A percentile compares a stretch with the other conserved stretches of the same genome.
phyloP scores from a whole-genome alignment of 2,329 filamentous ascomycete species.

The Pseudogymnoascus destructans region DNA sequence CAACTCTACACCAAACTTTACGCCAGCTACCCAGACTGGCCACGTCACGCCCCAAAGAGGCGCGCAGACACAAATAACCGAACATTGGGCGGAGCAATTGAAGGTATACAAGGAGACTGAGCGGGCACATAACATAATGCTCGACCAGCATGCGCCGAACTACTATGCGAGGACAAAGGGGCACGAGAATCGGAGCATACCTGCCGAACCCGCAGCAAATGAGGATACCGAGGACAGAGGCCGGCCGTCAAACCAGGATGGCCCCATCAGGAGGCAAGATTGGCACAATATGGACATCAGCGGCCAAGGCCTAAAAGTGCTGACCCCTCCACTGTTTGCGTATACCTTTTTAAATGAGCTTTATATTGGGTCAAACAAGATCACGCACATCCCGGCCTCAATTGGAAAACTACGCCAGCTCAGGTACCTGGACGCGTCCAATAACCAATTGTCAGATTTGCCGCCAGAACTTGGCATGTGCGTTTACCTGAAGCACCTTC shows the following conservation, averaged over 20 bases:
- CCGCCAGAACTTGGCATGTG: constrained; percentile 95
- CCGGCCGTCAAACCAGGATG: constrained; percentile 51
- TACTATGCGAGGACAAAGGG: constrained; percentile 63
- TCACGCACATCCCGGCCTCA: constrained; percentile 62
- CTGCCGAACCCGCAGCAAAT: constrained; percentile 34
- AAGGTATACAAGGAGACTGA: constrained; percentile 66
- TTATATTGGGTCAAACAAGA: constrained; percentile 86
- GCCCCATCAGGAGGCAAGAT: constrained; percentile 57
- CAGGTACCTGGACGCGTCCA: constrained; percentile 73
- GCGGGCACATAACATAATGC: constrained; percentile 59
- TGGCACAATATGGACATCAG: constrained; percentile 93
- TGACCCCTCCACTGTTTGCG: constrained; percentile 67
- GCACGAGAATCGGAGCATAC: constrained; percentile 51
- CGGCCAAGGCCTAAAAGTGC: constrained; percentile 80
- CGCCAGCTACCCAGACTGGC: constrained; percentile 42
- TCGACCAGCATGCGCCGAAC: constrained; percentile 49
- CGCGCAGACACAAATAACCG: constrained; percentile 40
- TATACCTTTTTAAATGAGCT: constrained; percentile 86
- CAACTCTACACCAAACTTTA: constrained; percentile 46
- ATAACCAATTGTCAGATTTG: constrained; percentile 70
- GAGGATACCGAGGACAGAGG: constrained; percentile 41
- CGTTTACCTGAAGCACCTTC: constrained; percentile 72
- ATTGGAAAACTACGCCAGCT: constrained; percentile 76
- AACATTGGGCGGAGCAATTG: constrained; percentile 82
- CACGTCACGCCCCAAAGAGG: constrained; percentile 35